Evolutionary conservation across 116 monocot species (phyloP).

Genomic region (Zostera marina): DNA sequence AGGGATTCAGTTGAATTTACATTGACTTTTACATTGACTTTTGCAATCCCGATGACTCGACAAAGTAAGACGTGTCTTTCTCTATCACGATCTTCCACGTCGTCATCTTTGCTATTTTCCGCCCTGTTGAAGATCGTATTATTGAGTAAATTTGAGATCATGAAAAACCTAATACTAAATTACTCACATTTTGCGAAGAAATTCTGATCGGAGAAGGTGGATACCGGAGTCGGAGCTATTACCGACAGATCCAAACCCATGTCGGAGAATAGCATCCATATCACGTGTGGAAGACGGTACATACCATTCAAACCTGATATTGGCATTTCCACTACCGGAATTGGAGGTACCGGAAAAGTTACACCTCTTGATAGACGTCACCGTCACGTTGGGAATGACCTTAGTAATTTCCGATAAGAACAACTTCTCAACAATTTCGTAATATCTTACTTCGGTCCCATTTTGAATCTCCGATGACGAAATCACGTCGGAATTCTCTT

Average conservation of each 20-base stretch:
- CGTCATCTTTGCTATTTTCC: too few relatives aligned
- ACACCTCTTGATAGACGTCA: conserved; percentile 30
- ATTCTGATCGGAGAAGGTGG: conserved; percentile 34
- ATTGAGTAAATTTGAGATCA: too few relatives aligned
- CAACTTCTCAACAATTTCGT: conserved; percentile 24
- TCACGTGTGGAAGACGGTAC: conserved; percentile 9
- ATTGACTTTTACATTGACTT: conserved; percentile 28
- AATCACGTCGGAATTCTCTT: conserved; percentile 21
- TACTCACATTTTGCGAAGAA: conserved; percentile 5
- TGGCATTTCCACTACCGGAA: conserved; percentile 30
- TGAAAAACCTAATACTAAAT: neutral
- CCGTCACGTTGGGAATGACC: conserved; percentile 2
- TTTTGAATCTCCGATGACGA: conserved; percentile 11
- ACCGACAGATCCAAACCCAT: conserved; percentile 32
- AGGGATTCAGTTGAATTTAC: conserved; percentile 26
- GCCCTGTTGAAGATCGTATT: too few relatives aligned
- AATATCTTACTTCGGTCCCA: conserved; percentile 4
- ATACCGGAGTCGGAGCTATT: conserved; percentile 35
- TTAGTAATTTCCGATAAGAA: conserved; percentile 25
- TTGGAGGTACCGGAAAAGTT: conserved; percentile 12
- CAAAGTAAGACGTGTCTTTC: conserved; percentile 53
- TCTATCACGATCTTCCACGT: conserved; percentile 18
- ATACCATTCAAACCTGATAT: conserved; percentile 49
- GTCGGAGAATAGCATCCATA: conserved; percentile 13
- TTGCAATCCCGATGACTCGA: conserved; percentile 47